Conservation (phyloP, 169 alveolate species). For the Plasmodium vivax region DNA sequence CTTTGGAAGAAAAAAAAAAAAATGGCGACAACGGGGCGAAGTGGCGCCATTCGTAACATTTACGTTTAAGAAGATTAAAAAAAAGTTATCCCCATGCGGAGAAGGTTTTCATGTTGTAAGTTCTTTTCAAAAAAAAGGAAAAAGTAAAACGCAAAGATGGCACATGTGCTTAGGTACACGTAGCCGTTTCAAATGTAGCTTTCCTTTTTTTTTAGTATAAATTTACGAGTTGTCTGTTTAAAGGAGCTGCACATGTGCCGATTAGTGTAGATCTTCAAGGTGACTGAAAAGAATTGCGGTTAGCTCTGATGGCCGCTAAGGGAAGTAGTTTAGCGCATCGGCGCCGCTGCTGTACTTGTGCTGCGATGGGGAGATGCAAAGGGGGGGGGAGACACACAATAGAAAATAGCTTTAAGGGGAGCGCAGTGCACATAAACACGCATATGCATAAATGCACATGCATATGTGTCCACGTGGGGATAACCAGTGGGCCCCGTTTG, state of each 20-base stretch:
- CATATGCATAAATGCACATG: background rate
- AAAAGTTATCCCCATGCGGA: background rate
- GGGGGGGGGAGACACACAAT: background rate
- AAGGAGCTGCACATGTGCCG: background rate
- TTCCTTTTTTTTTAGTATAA: background rate
- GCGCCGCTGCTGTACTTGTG: background rate
- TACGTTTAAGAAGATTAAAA: background rate
- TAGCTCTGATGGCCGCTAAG: background rate
- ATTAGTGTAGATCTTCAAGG: background rate
- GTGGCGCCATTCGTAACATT: background rate
- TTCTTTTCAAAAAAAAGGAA: background rate
- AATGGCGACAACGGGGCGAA: background rate
- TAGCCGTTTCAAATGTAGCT: background rate
- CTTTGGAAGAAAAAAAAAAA: background rate
- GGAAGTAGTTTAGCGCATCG: background rate
- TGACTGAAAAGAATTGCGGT: background rate
- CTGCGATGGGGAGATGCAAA: background rate
- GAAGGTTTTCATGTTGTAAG: background rate
- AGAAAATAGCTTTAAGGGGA: background rate
- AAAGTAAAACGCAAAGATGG: background rate
- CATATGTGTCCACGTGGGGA: background rate
- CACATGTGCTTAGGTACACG: background rate
- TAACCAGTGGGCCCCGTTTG: background rate
- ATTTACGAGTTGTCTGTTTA: background rate
- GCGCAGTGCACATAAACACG: background rate